Evolutionary conservation across 1,139 yeast species (phyloP).

Genomic region (Saccharomycopsis crataegensis): DNA sequence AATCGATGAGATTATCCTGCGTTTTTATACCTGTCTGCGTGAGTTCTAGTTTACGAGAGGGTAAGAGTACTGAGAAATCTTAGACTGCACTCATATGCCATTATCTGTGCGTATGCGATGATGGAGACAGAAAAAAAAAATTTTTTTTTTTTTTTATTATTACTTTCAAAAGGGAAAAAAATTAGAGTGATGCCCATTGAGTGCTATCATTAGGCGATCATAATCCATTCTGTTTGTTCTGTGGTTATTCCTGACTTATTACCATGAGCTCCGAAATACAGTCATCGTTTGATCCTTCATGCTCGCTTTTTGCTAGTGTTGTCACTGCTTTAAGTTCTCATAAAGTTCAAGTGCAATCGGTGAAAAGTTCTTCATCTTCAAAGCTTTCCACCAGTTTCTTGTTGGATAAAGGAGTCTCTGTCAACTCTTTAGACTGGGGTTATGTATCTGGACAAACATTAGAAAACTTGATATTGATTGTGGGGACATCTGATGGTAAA

Average conservation of each 20-base stretch:
- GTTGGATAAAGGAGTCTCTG: constrained; percentile 48
- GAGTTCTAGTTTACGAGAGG: background rate
- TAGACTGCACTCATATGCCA: no score
- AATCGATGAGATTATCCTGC: no score
- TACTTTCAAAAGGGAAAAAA: background rate
- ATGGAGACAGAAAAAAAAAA: constrained; percentile 8
- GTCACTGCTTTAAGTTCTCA: constrained; percentile 68
- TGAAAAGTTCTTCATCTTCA: constrained; percentile 34
- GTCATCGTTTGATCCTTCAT: constrained; percentile 34
- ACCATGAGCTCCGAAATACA: constrained; percentile 23
- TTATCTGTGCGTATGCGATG: background rate
- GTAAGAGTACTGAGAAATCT: background rate
- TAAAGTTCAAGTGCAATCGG: constrained; percentile 57
- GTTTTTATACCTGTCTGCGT: no score
- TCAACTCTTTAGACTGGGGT: constrained; percentile 55
- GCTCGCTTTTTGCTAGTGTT: constrained; percentile 58
- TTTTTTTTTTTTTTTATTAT: constrained; percentile 17
- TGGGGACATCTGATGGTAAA: constrained; percentile 63
- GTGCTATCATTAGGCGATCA: background rate
- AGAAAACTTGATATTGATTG: constrained; percentile 42
- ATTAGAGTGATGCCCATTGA: background rate
- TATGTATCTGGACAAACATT: constrained; percentile 25
- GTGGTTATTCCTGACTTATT: background rate
- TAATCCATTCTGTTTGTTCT: background rate
- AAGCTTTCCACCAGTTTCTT: constrained; percentile 36